phyloP scores from a whole-genome alignment of 2,329 filamentous ascomycete genomes.

The Chalara sp. region DNA sequence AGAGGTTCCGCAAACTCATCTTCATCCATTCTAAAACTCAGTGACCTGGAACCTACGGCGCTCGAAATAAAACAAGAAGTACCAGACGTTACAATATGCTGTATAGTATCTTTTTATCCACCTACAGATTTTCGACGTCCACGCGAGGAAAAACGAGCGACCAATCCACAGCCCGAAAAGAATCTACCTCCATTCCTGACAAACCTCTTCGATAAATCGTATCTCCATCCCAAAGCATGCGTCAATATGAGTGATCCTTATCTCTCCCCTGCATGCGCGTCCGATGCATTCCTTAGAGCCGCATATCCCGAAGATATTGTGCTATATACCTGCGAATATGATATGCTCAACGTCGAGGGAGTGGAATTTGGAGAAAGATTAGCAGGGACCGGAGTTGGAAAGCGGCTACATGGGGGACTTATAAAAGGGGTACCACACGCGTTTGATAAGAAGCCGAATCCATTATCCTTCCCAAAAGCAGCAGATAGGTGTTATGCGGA shows the following conservation, averaged over 20 bases:
- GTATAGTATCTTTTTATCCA: conserved; percentile 55
- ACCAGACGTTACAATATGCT: conserved; percentile 40
- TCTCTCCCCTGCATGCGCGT: conserved; percentile 51
- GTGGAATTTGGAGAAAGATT: conserved; percentile 55
- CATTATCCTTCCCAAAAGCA: conserved; percentile 33
- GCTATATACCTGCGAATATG: conserved; percentile 56
- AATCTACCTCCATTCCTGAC: conserved; percentile 52
- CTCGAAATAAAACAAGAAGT: conserved; percentile 25
- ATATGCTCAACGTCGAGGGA: conserved; percentile 57
- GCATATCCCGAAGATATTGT: conserved; percentile 46
- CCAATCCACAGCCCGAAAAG: conserved; percentile 47
- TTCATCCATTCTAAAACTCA: conserved; percentile 20
- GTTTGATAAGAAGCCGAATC: conserved; percentile 63
- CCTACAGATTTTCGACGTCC: conserved; percentile 53
- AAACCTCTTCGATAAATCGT: conserved; percentile 56
- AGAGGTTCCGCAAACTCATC: conserved; percentile 4
- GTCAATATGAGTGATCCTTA: conserved; percentile 43
- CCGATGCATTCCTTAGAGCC: conserved; percentile 40
- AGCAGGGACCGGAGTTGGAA: conserved; percentile 37
- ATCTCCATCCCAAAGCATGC: conserved; percentile 42
- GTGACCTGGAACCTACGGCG: conserved; percentile 23
- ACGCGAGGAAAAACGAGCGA: conserved; percentile 48
- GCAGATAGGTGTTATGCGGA: conserved; percentile 25
- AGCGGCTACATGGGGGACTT: conserved; percentile 51
- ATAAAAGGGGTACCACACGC: conserved; percentile 53